Percentiles rank a stretch among this genome's conserved stretches.
phyloP scores from a whole-genome alignment of 768 basidiomycete species.

The Suillus tomentosus region DNA sequence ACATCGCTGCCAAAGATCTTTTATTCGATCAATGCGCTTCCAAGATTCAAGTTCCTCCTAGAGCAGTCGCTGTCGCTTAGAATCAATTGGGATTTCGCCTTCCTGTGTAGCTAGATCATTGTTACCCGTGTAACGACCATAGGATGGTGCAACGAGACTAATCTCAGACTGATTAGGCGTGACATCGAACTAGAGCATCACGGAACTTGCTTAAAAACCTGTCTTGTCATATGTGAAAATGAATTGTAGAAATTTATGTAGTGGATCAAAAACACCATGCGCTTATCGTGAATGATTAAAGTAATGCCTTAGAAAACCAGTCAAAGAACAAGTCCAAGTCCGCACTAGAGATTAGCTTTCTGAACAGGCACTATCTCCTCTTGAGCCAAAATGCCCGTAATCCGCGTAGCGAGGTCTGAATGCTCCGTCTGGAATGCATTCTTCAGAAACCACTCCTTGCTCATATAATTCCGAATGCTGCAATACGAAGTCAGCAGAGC shows the following conservation, averaged over 20 bases:
- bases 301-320: background rate
- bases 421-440: constrained; percentile 59
- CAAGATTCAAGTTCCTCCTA: constrained; percentile 63
- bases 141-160: too few relatives aligned
- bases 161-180: too few relatives aligned
- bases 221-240: background rate
- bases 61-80: constrained; percentile 34
- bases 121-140: background rate
- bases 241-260: background rate
- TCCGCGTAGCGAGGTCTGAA: constrained; percentile 27
- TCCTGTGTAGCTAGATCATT: too few relatives aligned
- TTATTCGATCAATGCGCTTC: constrained; percentile 63
- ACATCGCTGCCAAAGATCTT: constrained; percentile 59
- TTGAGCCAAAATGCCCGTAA: constrained; percentile 1
- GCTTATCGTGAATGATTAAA: constrained; percentile 1
- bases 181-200: too few relatives aligned
- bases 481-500: constrained; percentile 10
- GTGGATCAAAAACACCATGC: background rate
- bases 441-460: constrained; percentile 88
- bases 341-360: background rate
- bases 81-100: background rate
- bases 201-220: background rate
- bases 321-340: background rate
- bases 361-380: background rate
- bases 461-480: constrained; percentile 93